Base-by-base conservation (phyloP, 1,284 basidiomycete genomes). In the Ustilago trichophora region DNA sequence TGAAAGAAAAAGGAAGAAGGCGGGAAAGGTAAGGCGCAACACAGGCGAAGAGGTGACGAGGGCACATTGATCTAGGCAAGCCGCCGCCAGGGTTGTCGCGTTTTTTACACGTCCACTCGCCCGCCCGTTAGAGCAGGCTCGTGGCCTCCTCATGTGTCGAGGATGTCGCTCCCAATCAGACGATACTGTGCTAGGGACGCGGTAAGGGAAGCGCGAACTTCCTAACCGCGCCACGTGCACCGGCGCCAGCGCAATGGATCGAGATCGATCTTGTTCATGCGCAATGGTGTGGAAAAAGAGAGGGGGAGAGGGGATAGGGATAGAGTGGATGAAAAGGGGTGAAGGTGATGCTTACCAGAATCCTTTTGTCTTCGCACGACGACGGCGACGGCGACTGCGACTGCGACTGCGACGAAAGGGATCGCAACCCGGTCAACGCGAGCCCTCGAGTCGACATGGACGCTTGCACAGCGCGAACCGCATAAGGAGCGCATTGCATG, bases 101-200 rank as follows among this genome's bases (percentile, higher is more conserved):
- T 68, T 59, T 50, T 57, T 63, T 63, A 62, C 69, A 72, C 38
- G 24, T 72, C 64, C 69, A 62, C 62, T 68, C 59, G 65, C 65
- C 69, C 64, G 64, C 49, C 58, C 44, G 59, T 56, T 9, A 68
- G 35, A 50, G 52, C 64, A 64, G 59, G 69, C 55, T 68, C 69
- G 29, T 59, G 65, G 64, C 50, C 43, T 68, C 65, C 57, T 54
- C 58, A 40, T 53, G 32, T 53, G 54, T 49, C 47, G 48, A 62
- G 57, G 67, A 71, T 71, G 64, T 57, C 69, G 69, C 69, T 62
- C 69, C 69, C 65, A 67, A 60, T 68, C 64, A 64, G 69, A 68
- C 69, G 69, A 66, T 59, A 59, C 32, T 62, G 67, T 71, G 67
- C 67, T 29, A 45, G 45, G 56, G 54, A 68, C 54, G 54, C 67